phyloP scores from a whole-genome alignment of 176 grass and related monocot genomes.

The Rhynchospora pubera region DNA sequence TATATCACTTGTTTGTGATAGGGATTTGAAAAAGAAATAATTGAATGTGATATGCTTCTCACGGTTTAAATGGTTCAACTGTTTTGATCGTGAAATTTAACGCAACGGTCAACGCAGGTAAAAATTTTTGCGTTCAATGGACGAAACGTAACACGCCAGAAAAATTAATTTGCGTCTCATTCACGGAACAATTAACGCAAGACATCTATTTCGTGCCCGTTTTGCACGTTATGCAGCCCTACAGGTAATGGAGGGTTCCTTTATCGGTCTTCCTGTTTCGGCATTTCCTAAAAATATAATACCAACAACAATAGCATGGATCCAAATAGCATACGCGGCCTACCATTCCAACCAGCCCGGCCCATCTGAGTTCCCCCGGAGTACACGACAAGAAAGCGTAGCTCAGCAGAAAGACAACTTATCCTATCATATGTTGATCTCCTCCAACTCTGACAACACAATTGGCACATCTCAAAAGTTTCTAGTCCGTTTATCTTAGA shows the following conservation, averaged over 20 bases:
- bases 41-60: no score
- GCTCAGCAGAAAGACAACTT: neutral
- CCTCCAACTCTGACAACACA: neutral
- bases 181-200: no score
- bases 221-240: no score
- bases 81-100: no score
- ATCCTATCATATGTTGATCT: neutral
- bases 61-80: no score
- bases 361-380: neutral
- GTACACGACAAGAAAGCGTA: conserved; percentile 7
- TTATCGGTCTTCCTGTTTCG: neutral
- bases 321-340: neutral
- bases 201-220: no score
- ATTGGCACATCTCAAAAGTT: neutral
- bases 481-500: neutral
- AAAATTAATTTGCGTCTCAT: no score
- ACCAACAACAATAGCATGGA: neutral
- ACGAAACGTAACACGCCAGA: no score
- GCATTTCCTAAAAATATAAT: neutral
- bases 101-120: no score
- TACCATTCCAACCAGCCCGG: neutral
- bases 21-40: no score
- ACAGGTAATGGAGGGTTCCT: neutral
- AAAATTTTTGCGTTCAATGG: no score
- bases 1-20: no score